These are phyloP conservation scores for Prunus yedoensis DNA, from an alignment of 331 rosid species.

Conservation along the genomic window DNA sequence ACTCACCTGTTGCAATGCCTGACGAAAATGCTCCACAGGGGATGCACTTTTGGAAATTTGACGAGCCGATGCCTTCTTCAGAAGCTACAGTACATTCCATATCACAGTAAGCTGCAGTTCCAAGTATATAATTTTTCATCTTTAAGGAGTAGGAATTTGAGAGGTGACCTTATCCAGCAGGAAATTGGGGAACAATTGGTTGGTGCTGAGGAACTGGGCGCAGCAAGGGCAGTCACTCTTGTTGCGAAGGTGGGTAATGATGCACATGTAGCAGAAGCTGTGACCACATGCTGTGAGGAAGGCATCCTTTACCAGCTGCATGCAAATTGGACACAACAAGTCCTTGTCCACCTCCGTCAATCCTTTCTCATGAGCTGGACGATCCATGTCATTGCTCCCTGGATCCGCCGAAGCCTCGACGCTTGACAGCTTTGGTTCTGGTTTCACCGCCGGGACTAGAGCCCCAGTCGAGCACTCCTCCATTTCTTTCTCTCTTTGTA, in stretches of 20 bases:
- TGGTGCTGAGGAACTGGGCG: slow-evolving; percentile 67
- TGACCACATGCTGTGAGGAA: slow-evolving; percentile 92
- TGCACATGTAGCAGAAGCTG: slow-evolving; percentile 97
- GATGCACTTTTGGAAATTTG: slow-evolving; percentile 82
- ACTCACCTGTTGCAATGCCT: slow-evolving; percentile 71
- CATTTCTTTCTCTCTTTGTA: slow-evolving; percentile 18
- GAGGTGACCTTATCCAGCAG: slow-evolving; percentile 75
- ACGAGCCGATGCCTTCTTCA: slow-evolving; percentile 76
- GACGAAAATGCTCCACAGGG: slow-evolving; percentile 83
- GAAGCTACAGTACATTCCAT: slow-evolving; percentile 67
- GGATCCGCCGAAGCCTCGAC: slow-evolving; percentile 3
- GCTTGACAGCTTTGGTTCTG: slow-evolving; percentile 11
- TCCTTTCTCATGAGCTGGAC: slow-evolving; percentile 1
- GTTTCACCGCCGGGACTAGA: slow-evolving; percentile 53
- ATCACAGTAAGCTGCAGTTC: slow-evolving; percentile 67
- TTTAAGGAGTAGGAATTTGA: background rate
- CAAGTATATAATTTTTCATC: slow-evolving; percentile 37
- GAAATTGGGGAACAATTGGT: slow-evolving; percentile 74
- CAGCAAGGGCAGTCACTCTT: slow-evolving; percentile 99
- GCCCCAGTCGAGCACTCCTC: slow-evolving; percentile 42
- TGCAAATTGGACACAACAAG: slow-evolving; percentile 92
- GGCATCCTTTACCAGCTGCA: slow-evolving; percentile 86
- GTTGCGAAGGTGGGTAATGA: slow-evolving; percentile 85
- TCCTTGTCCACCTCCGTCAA: slow-evolving; percentile 71
- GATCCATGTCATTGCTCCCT: slow-evolving; percentile 10